Evolutionary conservation across 257 asterid genomes (phyloP), one percentile per base, ranked within the genome.

Genomic region (Solanum dulcamara): DNA sequence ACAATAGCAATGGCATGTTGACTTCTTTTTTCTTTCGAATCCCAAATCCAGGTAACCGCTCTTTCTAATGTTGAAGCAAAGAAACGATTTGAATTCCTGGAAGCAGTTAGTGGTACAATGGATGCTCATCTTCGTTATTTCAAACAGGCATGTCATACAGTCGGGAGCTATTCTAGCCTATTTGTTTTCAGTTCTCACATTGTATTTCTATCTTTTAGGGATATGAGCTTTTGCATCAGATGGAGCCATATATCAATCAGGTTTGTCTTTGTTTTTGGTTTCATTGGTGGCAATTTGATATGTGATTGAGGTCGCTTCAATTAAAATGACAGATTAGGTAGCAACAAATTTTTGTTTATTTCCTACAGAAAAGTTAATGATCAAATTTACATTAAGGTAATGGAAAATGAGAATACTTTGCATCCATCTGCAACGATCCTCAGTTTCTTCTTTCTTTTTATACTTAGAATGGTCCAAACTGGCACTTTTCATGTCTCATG

Each of bases 191-290:
- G 80, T 60, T 51, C 81, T 55, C 83, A 81, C 60, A 79, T 79
- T 80, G 70, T 37, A 74, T 88, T 88, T 88, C 79, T 84, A 59
- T 55, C 85, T 32, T 93, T 84, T 81, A 96, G 98, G 99, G 99
- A 15, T 97, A 95, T 87, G 99, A 97, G 91, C 92, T 97, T 89
- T 89, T 97, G 93, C 99, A 95, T 92, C 99, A 95, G 90, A 97
- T 97, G 99, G 99, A 97, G 89, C 99, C 99, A 11, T 97, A 97
- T 88, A 95, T 97, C 82, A 97, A 94, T 88, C 99, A 94, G 99
- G 99, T 97, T 75, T 64, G 88, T 85, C 79, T 81, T 83, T 89
- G 48, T 60, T 88, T 42, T 74, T 20, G 80, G 50, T 88, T 84
- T 79, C 44, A 57, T 81, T 83, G 81, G 81, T 85, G 74, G 32